Base-by-base conservation (phyloP, 1,284 basidiomycete genomes). In the Tilletiopsis washingtonensis region DNA sequence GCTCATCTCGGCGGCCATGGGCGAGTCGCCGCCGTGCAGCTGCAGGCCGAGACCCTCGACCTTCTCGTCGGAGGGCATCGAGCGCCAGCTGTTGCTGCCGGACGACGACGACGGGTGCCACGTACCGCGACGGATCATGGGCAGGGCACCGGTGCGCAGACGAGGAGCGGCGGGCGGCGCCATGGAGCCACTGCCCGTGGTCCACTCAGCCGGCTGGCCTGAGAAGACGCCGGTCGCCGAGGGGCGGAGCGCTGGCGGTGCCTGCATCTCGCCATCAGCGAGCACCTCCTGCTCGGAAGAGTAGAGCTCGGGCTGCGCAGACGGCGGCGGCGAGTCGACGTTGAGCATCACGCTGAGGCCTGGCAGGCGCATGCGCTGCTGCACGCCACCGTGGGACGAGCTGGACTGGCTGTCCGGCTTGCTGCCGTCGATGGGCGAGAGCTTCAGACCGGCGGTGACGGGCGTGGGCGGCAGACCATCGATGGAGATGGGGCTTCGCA, bases 391-490 rank as follows among this genome's bases (percentile, higher is more conserved):
- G 29, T 34, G 9, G n/a, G 29, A 9, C 9, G n/a, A n/a, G n/a
- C 29, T 34, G n/a, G 29, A 9, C 9, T 34, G 9, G 29, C 9
- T n/a, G 29, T 34, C 29, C 9, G 9, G 29, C 9, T 9, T 9
- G 29, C n/a, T 34, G 29, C 9, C n/a, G 29, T 34, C 9, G 9
- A 34, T 9, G 29, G 29, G 29, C n/a, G 29, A 34, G 9, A 34
- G 29, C 29, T n/a, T 34, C 9, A 34, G 29, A 34, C 29, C 29
- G 4, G 36, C 37, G 21, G 46, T 47, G 17, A 47, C 19, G 23
- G 46, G 46, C 5, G 46, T 47, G 26, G 46, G 46, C 12, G 46
- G 46, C 7, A 47, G 25, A n/a, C 43, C 19, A n/a, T 24, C 46
- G 20, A 25, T 45, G 21, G 40, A 40, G 34, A 34, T 46, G 32